Evolutionary conservation across 2,329 filamentous ascomycete genomes (phyloP), one percentile per base, ranked within the genome.

Genomic region (Pseudopithomyces maydicus): DNA sequence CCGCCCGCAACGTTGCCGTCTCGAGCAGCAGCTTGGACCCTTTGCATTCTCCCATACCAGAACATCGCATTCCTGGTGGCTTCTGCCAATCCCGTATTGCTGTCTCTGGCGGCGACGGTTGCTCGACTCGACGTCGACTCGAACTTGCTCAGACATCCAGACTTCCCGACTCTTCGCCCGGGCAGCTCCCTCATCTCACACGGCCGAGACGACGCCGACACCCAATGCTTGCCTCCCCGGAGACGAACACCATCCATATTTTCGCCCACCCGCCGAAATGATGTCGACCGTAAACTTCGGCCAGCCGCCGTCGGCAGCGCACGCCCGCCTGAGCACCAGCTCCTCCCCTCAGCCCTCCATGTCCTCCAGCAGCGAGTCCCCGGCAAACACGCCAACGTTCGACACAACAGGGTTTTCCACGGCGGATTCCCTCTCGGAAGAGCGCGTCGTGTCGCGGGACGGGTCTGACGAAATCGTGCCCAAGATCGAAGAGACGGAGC

Each of bases 401-500:
- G 68, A 72, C 36, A 58, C 69, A 20, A 68, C 61, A 33, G 62
- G 66, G 17, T 61, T 63, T 23, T 63, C 62, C 29, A 52, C 55
- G 38, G 58, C 68, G 55, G 69, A 67, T 32, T 69, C 71, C 55
- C 62, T 56, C 23, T 67, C 63, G 41, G 69, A 72, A 36, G 57
- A 64, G n/a, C 66, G 65, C n/a, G 53, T 58, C 51, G 67, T 68
- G 17, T 63, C 63, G 48, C 64, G 68, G 36, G 57, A 62, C 48
- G 58, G 58, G 33, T 70, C 67, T 29, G 66, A 75, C 54, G 74
- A 79, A 26, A 70, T 83, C 36, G 72, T 78, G 11, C 82, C 82
- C 20, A 85, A 86, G 73, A 73, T 84, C 41, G 83, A 86, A 69
- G 82, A 85, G 69, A 61, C 81, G 20, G 81, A 82, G 52, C 75